Evolutionary conservation across 345 rosid species (phyloP).

Genomic region (Raphanus sativus): DNA sequence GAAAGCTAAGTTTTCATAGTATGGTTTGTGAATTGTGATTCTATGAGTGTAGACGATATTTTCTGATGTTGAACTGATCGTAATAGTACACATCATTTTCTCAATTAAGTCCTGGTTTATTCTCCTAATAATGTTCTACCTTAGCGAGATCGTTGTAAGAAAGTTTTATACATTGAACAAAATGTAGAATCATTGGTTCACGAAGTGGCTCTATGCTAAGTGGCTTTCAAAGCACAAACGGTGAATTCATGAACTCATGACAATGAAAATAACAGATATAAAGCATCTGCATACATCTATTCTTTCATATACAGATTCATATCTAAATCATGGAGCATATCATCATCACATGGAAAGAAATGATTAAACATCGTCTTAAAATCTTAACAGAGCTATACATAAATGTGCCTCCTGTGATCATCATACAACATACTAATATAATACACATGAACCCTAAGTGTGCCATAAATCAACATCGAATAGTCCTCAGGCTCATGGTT

Average conservation of each 20-base stretch:
- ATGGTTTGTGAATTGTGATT: neutral
- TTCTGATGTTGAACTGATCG: neutral
- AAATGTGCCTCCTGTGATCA: constrained; percentile 1
- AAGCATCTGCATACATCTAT: neutral
- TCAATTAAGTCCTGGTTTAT: neutral
- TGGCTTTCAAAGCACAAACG: constrained; percentile 18
- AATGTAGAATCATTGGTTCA: constrained; percentile 7
- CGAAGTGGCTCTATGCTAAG: constrained; percentile 13
- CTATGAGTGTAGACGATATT: neutral
- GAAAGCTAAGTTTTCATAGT: no score
- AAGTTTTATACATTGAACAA: neutral
- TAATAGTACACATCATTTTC: neutral
- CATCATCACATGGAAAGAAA: constrained; percentile 23
- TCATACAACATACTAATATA: constrained; percentile 1
- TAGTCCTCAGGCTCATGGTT: neutral
- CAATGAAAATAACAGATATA: constrained; percentile 7
- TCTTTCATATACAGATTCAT: neutral
- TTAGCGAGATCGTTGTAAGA: neutral
- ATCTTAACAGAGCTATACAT: neutral
- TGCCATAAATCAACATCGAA: neutral
- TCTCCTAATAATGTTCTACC: neutral
- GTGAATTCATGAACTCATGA: constrained; percentile 22
- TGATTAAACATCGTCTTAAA: neutral
- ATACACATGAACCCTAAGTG: constrained; percentile 26
- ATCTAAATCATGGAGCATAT: neutral